Base-by-base conservation (phyloP, 148 eudicot species). In the Rhododendron griersonianum region DNA sequence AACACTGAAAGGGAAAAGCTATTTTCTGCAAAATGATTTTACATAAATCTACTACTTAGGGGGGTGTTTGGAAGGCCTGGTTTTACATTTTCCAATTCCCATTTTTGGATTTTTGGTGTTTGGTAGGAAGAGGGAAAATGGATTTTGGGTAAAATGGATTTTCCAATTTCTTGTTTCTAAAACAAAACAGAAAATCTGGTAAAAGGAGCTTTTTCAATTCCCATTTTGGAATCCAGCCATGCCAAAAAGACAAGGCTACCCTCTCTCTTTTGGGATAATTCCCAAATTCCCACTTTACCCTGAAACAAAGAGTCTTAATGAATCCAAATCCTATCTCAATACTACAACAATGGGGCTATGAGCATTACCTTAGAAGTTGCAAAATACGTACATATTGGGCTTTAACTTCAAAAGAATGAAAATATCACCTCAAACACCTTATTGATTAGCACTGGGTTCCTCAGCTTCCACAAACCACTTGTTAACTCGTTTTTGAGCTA, bases 401-500 rank as follows among this genome's bases (percentile, higher is more conserved):
- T 71, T 69, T 30, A 41, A 30, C 16, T 71, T 1, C 76, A 71
- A 33, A 81, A 53, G 44, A 50, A 28, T 48, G 44, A 82, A 37
- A 21, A 61, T 11, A 9, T 19, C 7, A 19, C n/a, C 67, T 74
- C 81, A 81, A 35, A 55, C 44, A 55, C 44, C 37, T 51, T 69
- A 15, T 11, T n/a, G 8, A 50, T 83, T 63, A 44, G 44, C 18
- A 13, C 25, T 25, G 11, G 82, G 78, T 28, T 53, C 86, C 16
- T 89, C 89, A 50, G 81, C 51, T 78, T 86, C 86, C 83, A 91
- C 88, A 69, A 81, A 39, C 91, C 91, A 91, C 61, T 63, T 88
- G 67, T 81, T 87, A 25, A 91, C 33, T 57, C 91, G 89, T 45
- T 39, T 84, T 7, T 65, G 81, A 71, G 93, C 90, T 77, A 80